Base-by-base conservation (phyloP, 441 rosid species). In the Populus hybrid region DNA sequence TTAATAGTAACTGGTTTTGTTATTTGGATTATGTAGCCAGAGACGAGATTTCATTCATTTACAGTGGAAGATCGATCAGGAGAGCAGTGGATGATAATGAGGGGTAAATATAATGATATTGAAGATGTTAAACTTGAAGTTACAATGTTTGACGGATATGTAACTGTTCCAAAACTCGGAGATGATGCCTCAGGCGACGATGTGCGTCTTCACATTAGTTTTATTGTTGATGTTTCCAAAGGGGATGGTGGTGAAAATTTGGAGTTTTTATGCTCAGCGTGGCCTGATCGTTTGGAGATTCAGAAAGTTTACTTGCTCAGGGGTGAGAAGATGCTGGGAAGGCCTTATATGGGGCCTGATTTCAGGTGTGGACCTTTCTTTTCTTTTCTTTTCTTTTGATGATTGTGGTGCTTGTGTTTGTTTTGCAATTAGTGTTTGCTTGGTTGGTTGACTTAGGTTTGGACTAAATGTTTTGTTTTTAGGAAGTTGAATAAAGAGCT, bases 211-310 rank as follows among this genome's bases (percentile, higher is more conserved):
- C 95, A 90, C 78, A 78, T 92, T 30, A 90, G 89, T 81, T 40
- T 94, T 72, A 80, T 90, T 26, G 86, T 91, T 26, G 89, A 85
- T 80, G 77, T 92, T 16, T 82, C 84, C 72, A 94, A 89, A 82
- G 66, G 57, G 69, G 87, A 84, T 67, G 85, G 83, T 7, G 79
- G 78, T 63, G 81, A 82, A 42, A 84, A 74, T 2, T 46, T 89
- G 57, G 90, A 89, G 81, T 87, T 92, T 8, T 68, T 86, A 21
- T 93, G 97, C 82, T 89, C 95, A 0, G 93, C 91, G 0, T 90
- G 97, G 97, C 95, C 95, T 35, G 88, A 88, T 81, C 80, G 87
- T 75, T 75, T 90, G 42, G 90, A 89, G 83, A 84, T 92, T 81
- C 92, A 78, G 78, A 87, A 87, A 73, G 82, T 89, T 77, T 88